phyloP scores from a whole-genome alignment of 805 yeast genomes.

The Candida orba region DNA sequence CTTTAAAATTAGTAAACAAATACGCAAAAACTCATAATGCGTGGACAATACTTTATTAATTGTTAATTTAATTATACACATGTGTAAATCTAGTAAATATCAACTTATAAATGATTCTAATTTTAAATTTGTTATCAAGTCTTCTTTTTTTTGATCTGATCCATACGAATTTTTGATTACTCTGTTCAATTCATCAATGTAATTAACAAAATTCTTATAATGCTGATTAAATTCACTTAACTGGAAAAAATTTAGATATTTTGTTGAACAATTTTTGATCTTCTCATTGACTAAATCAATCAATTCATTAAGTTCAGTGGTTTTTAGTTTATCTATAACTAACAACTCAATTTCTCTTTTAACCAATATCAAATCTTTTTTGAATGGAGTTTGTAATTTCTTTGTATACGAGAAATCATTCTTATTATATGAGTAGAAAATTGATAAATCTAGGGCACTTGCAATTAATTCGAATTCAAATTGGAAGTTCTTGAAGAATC shows the following conservation, averaged over 20 bases:
- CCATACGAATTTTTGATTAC: background rate
- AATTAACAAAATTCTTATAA: conserved; percentile 20
- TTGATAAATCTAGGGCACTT: conserved; percentile 5
- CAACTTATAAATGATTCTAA: background rate
- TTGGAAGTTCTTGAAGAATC: conserved; percentile 13
- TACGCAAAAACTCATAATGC: too few relatives aligned
- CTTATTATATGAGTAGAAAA: conserved; percentile 4
- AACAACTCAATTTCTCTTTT: conserved; percentile 30
- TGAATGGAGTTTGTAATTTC: background rate
- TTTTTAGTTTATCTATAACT: conserved; percentile 17
- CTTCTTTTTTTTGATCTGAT: too few relatives aligned
- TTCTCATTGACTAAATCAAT: conserved; percentile 15
- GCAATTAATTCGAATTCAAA: conserved; percentile 11
- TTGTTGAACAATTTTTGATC: conserved; percentile 20
- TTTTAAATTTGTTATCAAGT: background rate
- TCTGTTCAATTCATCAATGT: conserved; percentile 17
- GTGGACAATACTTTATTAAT: too few relatives aligned
- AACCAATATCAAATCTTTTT: conserved; percentile 28
- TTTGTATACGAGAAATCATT: conserved; percentile 1
- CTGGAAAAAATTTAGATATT: conserved; percentile 17
- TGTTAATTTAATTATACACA: too few relatives aligned
- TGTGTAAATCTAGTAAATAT: too few relatives aligned
- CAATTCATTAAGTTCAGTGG: conserved; percentile 3
- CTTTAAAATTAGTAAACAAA: background rate
- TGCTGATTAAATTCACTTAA: conserved; percentile 9